A percentile compares a stretch with the other conserved stretches of the same genome.
phyloP scores from a whole-genome alignment of 2,329 filamentous ascomycete species.

The Mollisia scopiformis region DNA sequence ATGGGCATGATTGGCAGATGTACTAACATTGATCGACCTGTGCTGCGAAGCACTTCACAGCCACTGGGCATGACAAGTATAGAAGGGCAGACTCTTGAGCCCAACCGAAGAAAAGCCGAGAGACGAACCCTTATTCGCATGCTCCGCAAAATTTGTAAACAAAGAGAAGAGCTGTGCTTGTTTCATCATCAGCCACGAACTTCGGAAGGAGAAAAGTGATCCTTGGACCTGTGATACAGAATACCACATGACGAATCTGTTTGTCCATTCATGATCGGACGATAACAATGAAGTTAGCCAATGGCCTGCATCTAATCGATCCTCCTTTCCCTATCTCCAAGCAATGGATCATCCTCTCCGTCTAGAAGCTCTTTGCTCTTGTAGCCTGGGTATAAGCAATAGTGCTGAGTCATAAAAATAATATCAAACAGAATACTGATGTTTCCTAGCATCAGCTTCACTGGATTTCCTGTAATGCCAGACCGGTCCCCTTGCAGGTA shows the following conservation, averaged over 20 bases:
- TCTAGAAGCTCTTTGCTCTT: constrained; percentile 17
- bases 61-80: no score
- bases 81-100: not conserved
- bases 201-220: not conserved
- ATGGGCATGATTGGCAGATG: no score
- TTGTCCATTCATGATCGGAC: not conserved
- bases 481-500: constrained; percentile 86
- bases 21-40: no score
- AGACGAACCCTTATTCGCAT: not conserved
- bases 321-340: constrained; percentile 14
- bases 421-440: constrained; percentile 85
- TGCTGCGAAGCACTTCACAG: no score
- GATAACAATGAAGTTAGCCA: not conserved
- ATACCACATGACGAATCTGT: not conserved
- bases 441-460: constrained; percentile 86
- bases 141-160: not conserved
- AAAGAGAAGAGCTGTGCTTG: not conserved
- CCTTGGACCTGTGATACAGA: not conserved
- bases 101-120: not conserved
- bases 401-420: constrained; percentile 89
- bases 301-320: constrained; percentile 15
- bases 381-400: constrained; percentile 67
- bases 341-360: constrained; percentile 26
- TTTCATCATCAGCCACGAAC: not conserved
- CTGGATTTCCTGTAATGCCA: constrained; percentile 86